Evolutionary conservation across 768 basidiomycete species (phyloP).

Genomic region (Tylopilus sp.): DNA sequence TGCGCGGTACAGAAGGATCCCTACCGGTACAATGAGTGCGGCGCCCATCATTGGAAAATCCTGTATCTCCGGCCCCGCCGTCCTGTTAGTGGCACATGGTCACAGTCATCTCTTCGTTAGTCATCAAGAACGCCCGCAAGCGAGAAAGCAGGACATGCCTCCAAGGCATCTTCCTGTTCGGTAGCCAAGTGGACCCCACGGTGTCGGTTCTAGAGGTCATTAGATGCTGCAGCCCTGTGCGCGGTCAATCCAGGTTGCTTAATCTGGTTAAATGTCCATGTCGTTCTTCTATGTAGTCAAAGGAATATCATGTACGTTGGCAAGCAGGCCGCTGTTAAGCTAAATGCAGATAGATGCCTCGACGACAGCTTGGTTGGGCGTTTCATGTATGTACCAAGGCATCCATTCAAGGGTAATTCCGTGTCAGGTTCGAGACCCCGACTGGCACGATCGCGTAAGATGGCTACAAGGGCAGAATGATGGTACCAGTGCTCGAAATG

Average conservation of each 20-base stretch:
- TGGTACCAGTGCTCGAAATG: constrained; percentile 1
- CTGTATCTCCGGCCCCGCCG: constrained; percentile 15
- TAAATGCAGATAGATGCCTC: not conserved
- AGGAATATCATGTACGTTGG: constrained; percentile 3
- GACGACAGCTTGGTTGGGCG: not conserved
- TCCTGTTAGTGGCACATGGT: constrained; percentile 7
- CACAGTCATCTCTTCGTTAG: not conserved
- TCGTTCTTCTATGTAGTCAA: not conserved
- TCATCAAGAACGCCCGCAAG: constrained; percentile 6
- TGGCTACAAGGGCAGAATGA: not conserved
- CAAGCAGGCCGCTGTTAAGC: not conserved
- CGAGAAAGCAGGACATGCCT: not conserved
- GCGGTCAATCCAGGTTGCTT: not conserved
- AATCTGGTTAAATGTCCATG: not conserved
- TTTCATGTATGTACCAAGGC: not conserved
- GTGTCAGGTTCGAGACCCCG: constrained; percentile 3
- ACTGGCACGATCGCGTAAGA: constrained; percentile 16
- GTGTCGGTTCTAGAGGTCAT: not conserved
- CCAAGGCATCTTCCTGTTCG: constrained; percentile 1
- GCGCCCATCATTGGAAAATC: constrained; percentile 13
- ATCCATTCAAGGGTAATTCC: not conserved
- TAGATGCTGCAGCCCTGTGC: not conserved
- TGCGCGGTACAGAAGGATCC: not conserved
- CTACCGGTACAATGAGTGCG: constrained; percentile 7
- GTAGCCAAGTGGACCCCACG: constrained; percentile 1